phyloP scores from a whole-genome alignment of 1,284 basidiomycete genomes.

The Gymnopus androsaceus region DNA sequence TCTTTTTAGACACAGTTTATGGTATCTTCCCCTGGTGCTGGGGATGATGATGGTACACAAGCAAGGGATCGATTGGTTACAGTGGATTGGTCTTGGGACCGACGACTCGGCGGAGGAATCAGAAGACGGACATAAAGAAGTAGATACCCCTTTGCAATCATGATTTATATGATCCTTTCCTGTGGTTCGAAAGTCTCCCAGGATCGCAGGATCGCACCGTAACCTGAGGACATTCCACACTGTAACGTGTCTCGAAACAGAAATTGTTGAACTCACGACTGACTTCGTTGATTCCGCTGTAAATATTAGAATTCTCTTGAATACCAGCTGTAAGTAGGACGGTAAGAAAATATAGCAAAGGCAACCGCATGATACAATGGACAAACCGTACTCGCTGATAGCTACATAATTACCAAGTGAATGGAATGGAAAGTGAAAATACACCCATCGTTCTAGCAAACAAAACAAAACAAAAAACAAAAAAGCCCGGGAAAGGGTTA shows the following conservation, averaged over 20 bases:
- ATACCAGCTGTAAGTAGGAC: no score
- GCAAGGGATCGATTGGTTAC: slow-evolving; percentile 74
- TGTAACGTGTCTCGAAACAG: no score
- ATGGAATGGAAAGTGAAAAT: background rate
- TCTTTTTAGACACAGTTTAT: slow-evolving; percentile 83
- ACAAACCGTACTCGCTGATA: slow-evolving; percentile 1
- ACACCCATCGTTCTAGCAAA: background rate
- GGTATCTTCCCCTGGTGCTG: slow-evolving; percentile 90
- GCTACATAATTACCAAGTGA: background rate
- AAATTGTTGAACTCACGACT: no score
- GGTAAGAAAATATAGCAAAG: background rate
- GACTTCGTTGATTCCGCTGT: no score
- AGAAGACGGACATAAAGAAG: slow-evolving; percentile 3
- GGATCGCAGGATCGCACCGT: no score
- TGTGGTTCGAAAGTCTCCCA: no score
- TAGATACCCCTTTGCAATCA: background rate
- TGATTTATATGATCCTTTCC: background rate
- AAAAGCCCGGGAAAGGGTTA: no score
- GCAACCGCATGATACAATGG: background rate
- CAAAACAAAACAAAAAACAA: background rate
- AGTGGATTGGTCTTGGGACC: slow-evolving; percentile 46
- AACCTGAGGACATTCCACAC: no score
- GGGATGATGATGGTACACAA: slow-evolving; percentile 96
- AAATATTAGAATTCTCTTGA: no score
- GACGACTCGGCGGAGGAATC: slow-evolving; percentile 24